Evolutionary conservation across 1,284 basidiomycete species (phyloP), one percentile per base, ranked within the genome.

Genomic region (Rhodotorula glutinis): DNA sequence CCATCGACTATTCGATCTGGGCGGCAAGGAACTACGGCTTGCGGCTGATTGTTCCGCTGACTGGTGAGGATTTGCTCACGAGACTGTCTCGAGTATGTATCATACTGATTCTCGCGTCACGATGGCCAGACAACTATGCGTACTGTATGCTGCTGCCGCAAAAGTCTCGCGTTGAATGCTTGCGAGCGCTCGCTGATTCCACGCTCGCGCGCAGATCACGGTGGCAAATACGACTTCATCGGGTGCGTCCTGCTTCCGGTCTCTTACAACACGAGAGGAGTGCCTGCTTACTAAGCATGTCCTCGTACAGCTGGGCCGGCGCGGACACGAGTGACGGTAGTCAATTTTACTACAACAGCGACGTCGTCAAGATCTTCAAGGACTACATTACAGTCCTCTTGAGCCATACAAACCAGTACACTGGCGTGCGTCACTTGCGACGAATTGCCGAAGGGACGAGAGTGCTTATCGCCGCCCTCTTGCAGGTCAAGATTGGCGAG

Each of bases 1-100:
- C 76, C 1, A 78, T 80, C 52, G 79, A 80, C 62, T 80, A 77
- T 69, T 76, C 78, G 29, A 76, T 80, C 53, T 76, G 70, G 40
- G 79, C 77, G 4, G 79, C 79, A 10, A 61, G 71, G 30, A 66
- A 66, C 51, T 79, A 80, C 63, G 79, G 79, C 21, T 52, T 79
- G 55, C 75, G 77, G 23, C 68, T 80, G 21, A 74, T 80, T 55
- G 78, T 80, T 52, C 79, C 79, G 8, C 65, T 80, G 16, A 74
- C 76, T 4, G 79, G 80, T 66, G 14, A 17, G 64, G 47, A 23
- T 11, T 16, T 14, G 30, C 25, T 13, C 25, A 23, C 21, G 4
- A 29, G 9, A 51, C n/a, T 16, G 3, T 17, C 8, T 3, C 46
- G 19, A 23, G 21, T 21, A 13, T 25, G 46, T 38, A 38, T 38